A percentile compares a stretch with the other conserved stretches of the same genome.
Evolutionary conservation across 2,329 filamentous ascomycete species (phyloP).

Genomic region (Fusarium sp.): DNA sequence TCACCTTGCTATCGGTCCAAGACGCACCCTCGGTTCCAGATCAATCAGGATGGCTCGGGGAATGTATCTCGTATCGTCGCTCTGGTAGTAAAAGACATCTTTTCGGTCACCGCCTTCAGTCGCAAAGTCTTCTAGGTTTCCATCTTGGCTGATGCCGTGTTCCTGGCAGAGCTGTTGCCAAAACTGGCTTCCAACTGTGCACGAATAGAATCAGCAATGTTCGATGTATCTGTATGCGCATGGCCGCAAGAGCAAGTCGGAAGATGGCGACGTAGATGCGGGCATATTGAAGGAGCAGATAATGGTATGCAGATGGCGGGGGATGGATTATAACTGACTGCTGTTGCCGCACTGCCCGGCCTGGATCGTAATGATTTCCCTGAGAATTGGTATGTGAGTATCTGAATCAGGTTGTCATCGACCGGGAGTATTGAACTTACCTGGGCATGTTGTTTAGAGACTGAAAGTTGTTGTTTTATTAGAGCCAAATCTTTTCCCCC

Average conservation of each 20-base stretch:
- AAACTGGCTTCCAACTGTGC: slow-evolving; percentile 90
- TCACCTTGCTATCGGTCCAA: neutral
- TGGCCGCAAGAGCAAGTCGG: neutral
- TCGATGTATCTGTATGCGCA: neutral
- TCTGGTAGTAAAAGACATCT: slow-evolving; percentile 99
- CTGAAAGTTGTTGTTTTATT: slow-evolving; percentile 32
- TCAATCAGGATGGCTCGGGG: slow-evolving; percentile 95
- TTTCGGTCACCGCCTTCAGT: slow-evolving; percentile 98
- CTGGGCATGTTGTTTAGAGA: slow-evolving; percentile 41
- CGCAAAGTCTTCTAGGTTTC: slow-evolving; percentile 96
- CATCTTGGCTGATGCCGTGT: slow-evolving; percentile 97
- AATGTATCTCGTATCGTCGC: slow-evolving; percentile 98
- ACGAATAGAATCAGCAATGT: slow-evolving; percentile 49
- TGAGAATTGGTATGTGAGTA: slow-evolving; percentile 50
- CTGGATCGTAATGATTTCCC: slow-evolving; percentile 99
- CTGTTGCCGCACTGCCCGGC: slow-evolving; percentile 99
- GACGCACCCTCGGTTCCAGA: slow-evolving; percentile 82
- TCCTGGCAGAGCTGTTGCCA: slow-evolving; percentile 99
- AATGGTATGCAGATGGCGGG: slow-evolving; percentile 9
- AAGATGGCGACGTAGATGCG: neutral
- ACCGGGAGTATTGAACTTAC: slow-evolving; percentile 6
- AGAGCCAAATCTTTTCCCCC: slow-evolving; percentile 15
- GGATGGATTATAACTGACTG: slow-evolving; percentile 70
- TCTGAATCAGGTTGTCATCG: neutral
- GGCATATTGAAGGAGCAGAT: neutral